Evolutionary conservation across 768 basidiomycete species (phyloP).

Genomic region (Leccinum obscurum): DNA sequence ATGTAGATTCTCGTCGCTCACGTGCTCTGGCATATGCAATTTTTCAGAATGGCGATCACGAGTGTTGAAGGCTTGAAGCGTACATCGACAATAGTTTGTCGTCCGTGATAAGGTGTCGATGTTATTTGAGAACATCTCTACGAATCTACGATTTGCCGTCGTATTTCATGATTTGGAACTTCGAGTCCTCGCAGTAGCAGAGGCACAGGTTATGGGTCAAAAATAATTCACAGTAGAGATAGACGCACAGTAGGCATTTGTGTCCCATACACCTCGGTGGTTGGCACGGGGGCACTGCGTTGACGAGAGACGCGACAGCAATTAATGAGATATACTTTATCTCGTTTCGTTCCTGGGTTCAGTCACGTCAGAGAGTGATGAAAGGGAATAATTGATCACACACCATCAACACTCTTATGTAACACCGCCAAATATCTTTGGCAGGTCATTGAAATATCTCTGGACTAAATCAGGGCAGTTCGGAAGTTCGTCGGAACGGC

Average conservation of each 20-base stretch:
- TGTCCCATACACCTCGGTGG: conserved; percentile 68
- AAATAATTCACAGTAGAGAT: background rate
- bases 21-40: conserved; percentile 59
- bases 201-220: conserved; percentile 69
- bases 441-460: conserved; percentile 71
- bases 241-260: conserved; percentile 62
- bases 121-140: conserved; percentile 73
- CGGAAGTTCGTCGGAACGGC: background rate
- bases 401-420: conserved; percentile 49
- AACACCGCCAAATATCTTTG: conserved; percentile 70
- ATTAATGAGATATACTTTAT: conserved; percentile 67
- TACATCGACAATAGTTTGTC: conserved; percentile 63
- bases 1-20: conserved; percentile 32
- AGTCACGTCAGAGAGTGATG: conserved; percentile 1
- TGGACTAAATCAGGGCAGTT: conserved; percentile 43
- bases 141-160: conserved; percentile 58
- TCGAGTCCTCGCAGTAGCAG: conserved; percentile 84
- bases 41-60: conserved; percentile 69
- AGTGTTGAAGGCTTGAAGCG: conserved; percentile 53
- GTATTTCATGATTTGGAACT: conserved; percentile 69
- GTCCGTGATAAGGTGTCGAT: conserved; percentile 54
- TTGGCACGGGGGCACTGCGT: conserved; percentile 43
- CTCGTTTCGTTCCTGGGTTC: conserved; percentile 47
- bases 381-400: conserved; percentile 15
- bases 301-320: conserved; percentile 79